Conservation (phyloP, 257 asterid genomes). For the Lavandula angustifolia region DNA sequence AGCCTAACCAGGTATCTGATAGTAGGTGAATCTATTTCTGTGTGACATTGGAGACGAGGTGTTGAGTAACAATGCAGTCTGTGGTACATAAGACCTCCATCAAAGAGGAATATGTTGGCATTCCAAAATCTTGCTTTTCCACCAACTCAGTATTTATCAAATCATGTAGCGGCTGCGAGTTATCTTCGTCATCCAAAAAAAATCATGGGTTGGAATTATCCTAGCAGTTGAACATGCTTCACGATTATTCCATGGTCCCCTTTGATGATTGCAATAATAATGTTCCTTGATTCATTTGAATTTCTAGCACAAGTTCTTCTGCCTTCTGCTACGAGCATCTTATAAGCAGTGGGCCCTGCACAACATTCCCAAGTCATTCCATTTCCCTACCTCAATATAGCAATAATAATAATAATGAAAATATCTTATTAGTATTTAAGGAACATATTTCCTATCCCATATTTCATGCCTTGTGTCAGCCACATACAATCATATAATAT, state of each 20-base stretch:
- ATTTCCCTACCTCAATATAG: neutral
- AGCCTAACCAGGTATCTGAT: too few species aligned
- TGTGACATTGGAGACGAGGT: too few species aligned
- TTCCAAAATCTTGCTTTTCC: neutral
- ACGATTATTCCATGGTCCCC: conserved; percentile 25
- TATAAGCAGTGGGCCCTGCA: too few species aligned
- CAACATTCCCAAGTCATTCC: neutral
- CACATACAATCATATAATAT: neutral
- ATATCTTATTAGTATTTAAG: too few species aligned
- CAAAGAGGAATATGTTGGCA: conserved; percentile 27
- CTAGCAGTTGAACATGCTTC: conserved; percentile 21
- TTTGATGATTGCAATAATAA: neutral
- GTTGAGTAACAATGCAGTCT: too few species aligned
- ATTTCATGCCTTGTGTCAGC: neutral
- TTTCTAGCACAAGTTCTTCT: neutral
- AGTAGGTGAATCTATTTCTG: too few species aligned
- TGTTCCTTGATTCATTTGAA: neutral
- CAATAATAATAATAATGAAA: too few species aligned
- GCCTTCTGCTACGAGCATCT: neutral
- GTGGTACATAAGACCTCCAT: too few species aligned
- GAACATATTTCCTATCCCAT: too few species aligned
- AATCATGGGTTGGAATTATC: conserved; percentile 22
- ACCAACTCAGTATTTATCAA: neutral
- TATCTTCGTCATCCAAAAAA: too few species aligned
- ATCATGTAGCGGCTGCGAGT: too few species aligned